Evolutionary conservation across 2,329 filamentous ascomycete species (phyloP), one percentile per base, ranked within the genome.

Genomic region (Xylariaceae sp.): DNA sequence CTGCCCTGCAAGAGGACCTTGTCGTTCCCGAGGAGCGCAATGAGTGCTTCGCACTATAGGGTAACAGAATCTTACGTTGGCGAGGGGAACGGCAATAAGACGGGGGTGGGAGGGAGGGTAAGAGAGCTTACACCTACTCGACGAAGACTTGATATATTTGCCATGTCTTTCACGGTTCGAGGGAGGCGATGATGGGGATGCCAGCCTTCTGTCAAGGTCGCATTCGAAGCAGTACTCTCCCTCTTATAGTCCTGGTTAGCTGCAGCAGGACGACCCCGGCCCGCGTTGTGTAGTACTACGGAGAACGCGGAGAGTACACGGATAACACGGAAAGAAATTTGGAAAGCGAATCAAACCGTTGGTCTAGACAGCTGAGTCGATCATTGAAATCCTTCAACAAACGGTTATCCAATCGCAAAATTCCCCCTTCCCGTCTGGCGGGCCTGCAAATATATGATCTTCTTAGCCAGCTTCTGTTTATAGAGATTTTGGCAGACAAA

Each of bases 1-100:
- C 32, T 41, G 1, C 43, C 50, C 2, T 42, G 46, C 4, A 51
- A 28, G 11, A 36, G 32, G 4, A 50, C 51, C 16, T 50, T 51
- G 4, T 29, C 27, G 11, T 13, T 24, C 36, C 47, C 49, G 13
- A 53, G 34, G 5, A 41, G 16, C 19, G 50, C 30, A 11, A 38
- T 12, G 23, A 51, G 26, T 14, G 46, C 44, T 23, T 43, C 32
- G 16, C 40, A 48, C 48, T 50, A 28, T 5, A 19, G n/a, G 14
- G n/a, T 24, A 16, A 21, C 15, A 33, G 13, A 13, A 11, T 32
- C 16, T 16, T 26, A 30, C 14, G 14, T 31, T 19, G 28, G 34
- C 34, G 4, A n/a, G 34, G 17, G 31, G n/a, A 23, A 16, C 12
- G 18, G 16, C 9, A 11, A 23, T 9, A 15, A 34, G 31, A 9